Evolutionary conservation across 192 early-diverging fungal species (phyloP), one percentile per base, ranked within the genome.

Genomic region (Coemansia sp.): DNA sequence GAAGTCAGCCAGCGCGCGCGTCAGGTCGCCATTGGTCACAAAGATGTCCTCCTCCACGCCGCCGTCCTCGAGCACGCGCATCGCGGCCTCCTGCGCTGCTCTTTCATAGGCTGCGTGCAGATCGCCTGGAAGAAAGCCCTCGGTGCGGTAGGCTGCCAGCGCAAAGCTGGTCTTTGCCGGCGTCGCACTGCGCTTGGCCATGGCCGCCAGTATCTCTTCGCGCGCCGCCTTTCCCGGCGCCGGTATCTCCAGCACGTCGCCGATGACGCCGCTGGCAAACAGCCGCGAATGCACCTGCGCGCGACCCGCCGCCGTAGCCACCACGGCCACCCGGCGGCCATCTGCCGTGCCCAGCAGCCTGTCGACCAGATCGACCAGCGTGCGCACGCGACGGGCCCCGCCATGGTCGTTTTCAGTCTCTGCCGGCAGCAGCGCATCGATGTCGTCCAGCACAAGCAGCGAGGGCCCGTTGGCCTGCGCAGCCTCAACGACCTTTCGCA

Each of bases 81-180:
- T 85, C 6, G 88, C 86, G 24, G 88, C 86, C 61, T 90, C 89
- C 35, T 94, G 91, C n/a, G 86, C 83, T 0, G 93, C 85, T 4
- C 94, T 83, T 55, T 94, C 85, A 30, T 93, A 75, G 27, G 94
- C 81, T 0, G 87, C 85, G 48, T 87, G 75, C 18, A 97, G 72
- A 72, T 97, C 95, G 3, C 85, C 83, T 6, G 94, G 90, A 20
- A 88, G 69, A 63, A 91, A 96, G 1, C 95, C 95, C 69, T 98
- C 96, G 9, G 93, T 95, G 56, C 82, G 72, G 24, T 88, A 86
- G 4, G 91, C 87, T 0, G 95, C 74, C 0, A 85, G 83, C 9
- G 86, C 83, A 30, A 93, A 72, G 54, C 94, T 69, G 7, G 82
- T 24, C 19, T 85, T 88, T 9, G 83, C 63, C 64, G 67, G 68